Evolutionary conservation across 164 flowering plant species (phyloP).

Genomic region (Vitis riparia): DNA sequence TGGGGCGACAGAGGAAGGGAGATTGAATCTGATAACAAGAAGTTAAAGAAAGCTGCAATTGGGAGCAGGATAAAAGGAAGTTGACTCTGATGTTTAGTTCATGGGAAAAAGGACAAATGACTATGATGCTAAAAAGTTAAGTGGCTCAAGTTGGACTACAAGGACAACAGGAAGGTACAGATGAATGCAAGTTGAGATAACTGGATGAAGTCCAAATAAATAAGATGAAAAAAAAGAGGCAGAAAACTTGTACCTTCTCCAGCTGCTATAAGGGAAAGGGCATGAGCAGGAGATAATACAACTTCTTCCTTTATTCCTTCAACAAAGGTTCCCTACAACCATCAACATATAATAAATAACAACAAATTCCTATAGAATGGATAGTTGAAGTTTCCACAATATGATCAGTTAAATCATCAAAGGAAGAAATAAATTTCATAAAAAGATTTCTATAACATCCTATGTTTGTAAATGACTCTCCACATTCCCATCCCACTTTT

Average conservation of each 20-base stretch:
- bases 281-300: slow-evolving; percentile 96
- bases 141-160: too few relatives aligned
- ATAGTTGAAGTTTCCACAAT: background rate
- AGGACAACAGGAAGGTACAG: too few relatives aligned
- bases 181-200: too few relatives aligned
- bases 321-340: slow-evolving; percentile 80
- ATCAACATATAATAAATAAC: slow-evolving; percentile 4
- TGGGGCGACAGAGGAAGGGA: too few relatives aligned
- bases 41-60: too few relatives aligned
- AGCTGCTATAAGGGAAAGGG: slow-evolving; percentile 92
- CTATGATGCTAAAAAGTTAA: too few relatives aligned
- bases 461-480: background rate
- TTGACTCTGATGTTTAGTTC: too few relatives aligned
- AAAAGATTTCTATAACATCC: background rate
- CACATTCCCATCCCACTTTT: background rate
- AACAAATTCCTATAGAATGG: background rate
- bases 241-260: slow-evolving; percentile 77
- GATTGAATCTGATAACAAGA: too few relatives aligned
- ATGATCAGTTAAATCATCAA: background rate
- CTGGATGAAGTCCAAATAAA: too few relatives aligned
- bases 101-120: too few relatives aligned
- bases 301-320: slow-evolving; percentile 99
- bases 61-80: too few relatives aligned
- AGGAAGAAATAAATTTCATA: background rate
- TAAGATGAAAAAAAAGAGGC: background rate